These are phyloP conservation scores for Dothideomycetidae sp. DNA, from an alignment of 2,329 filamentous ascomycete genomes.

Conservation along the genomic window DNA sequence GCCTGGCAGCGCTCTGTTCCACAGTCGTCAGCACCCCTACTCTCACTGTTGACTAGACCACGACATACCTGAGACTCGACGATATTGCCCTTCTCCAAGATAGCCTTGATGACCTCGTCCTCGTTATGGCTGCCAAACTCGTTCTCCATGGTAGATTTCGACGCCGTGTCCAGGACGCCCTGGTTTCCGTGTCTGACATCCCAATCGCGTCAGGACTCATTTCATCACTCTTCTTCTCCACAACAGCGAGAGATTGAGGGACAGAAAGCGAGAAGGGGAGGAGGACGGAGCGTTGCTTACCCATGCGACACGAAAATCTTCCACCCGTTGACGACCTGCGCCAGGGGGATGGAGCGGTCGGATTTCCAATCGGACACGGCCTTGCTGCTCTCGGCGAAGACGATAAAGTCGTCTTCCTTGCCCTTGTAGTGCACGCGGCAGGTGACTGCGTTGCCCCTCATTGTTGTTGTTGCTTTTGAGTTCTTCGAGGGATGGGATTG, in stretches of 20 bases:
- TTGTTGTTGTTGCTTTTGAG: constrained; percentile 13
- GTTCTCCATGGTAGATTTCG: constrained; percentile 59
- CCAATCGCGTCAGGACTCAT: not conserved
- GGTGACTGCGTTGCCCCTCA: constrained; percentile 53
- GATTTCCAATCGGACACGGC: constrained; percentile 66
- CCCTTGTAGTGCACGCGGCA: constrained; percentile 82
- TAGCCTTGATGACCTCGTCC: constrained; percentile 68
- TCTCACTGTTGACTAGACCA: not conserved
- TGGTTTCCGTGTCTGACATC: constrained; percentile 66
- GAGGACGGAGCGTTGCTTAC: constrained; percentile 44
- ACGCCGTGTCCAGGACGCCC: constrained; percentile 62
- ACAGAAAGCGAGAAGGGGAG: not conserved
- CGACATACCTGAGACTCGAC: constrained; percentile 45
- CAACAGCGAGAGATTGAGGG: not conserved
- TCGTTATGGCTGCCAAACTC: constrained; percentile 75
- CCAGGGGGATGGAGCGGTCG: constrained; percentile 64
- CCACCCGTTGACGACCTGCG: constrained; percentile 75
- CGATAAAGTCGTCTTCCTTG: constrained; percentile 51
- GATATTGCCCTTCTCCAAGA: constrained; percentile 60
- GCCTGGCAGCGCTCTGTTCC: constrained; percentile 26
- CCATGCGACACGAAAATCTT: constrained; percentile 82
- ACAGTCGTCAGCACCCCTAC: too few relatives aligned
- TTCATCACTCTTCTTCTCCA: not conserved
- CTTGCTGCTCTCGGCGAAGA: constrained; percentile 48
- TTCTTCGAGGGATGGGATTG: not conserved